Evolutionary conservation across 306 rosid genomes (phyloP).

Genomic region (Medicago truncatula): MtrunA17r5.0-ANR NC_053045.1:17321001-17321500

Average conservation of each 20-base stretch:
- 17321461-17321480: too few relatives aligned
- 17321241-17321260: slow-evolving; percentile 84
- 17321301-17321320: slow-evolving; percentile 47
- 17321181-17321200: slow-evolving; percentile 58
- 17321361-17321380: slow-evolving; percentile 56
- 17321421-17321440: too few relatives aligned
- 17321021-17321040: too few relatives aligned
- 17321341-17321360: slow-evolving; percentile 41
- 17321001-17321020: too few relatives aligned
- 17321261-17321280: slow-evolving; percentile 72
- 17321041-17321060: slow-evolving; percentile 57
- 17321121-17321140: slow-evolving; percentile 77
- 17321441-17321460: too few relatives aligned
- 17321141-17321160: slow-evolving; percentile 52
- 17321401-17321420: slow-evolving; percentile 56
- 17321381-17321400: slow-evolving; percentile 69
- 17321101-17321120: slow-evolving; percentile 92
- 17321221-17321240: slow-evolving; percentile 70
- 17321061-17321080: slow-evolving; percentile 69
- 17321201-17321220: slow-evolving; percentile 67
- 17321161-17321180: slow-evolving; percentile 57
- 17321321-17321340: slow-evolving; percentile 37
- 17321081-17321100: slow-evolving; percentile 77
- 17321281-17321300: slow-evolving; percentile 43
- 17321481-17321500: too few relatives aligned